Evolutionary conservation across 139 green algal genomes (phyloP).

Genomic region (Tetraselmis chui): DNA sequence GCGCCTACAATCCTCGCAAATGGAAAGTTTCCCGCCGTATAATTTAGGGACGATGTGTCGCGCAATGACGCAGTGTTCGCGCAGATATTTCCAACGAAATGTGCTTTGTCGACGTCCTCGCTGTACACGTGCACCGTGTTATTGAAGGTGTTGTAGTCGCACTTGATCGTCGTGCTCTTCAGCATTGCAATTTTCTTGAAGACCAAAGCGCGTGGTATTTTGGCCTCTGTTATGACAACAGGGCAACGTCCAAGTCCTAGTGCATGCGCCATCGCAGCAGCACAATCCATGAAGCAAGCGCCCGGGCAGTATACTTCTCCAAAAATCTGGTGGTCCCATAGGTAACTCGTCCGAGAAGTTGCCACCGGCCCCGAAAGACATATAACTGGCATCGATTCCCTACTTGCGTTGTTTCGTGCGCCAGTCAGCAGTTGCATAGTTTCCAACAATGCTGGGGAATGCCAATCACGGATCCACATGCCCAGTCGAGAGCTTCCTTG

Average conservation of each 20-base stretch:
- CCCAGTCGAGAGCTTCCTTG: background rate
- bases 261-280: background rate
- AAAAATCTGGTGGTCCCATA: conserved; percentile 54
- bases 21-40: background rate
- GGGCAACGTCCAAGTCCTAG: background rate
- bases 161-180: background rate
- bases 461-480: background rate
- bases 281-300: background rate
- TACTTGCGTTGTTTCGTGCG: background rate
- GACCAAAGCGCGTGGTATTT: background rate
- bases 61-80: background rate
- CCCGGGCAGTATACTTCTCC: conserved; percentile 8
- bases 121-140: background rate
- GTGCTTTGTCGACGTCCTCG: background rate
- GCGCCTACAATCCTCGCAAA: background rate
- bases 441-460: background rate
- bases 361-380: no score
- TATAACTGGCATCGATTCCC: background rate
- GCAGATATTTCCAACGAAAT: background rate
- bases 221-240: background rate
- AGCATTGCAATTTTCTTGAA: background rate
- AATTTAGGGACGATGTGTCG: no score
- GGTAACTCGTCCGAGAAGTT: conserved; percentile 25
- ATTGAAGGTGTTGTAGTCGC: background rate
- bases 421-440: background rate